Evolutionary conservation across 805 yeast species (phyloP), one percentile per base, ranked within the genome.

Genomic region (Cyberlindnera mississippiensis): DNA sequence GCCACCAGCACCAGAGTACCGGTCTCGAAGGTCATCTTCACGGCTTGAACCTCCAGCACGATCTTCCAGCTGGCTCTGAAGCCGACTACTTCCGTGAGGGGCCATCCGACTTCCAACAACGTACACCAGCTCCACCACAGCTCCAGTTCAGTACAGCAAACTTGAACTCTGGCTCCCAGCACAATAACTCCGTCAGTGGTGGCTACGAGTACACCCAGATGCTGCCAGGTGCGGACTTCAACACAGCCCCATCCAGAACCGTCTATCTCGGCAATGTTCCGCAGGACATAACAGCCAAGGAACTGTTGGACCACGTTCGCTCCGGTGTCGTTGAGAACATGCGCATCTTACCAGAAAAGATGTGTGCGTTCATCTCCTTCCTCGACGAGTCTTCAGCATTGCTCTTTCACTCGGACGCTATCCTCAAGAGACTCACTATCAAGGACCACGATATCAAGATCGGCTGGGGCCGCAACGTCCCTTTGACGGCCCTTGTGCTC

Each of bases 251-350:
- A 29, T 82, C 89, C 16, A 78, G 97, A 61, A 88, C 97, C 0
- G 95, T 91, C 9, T 87, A 88, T 59, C 69, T 91, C 55, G 96
- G 96, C 13, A 88, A 87, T 59, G 75, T 91, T 29, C 96, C 98
- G 1, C 64, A 73, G n/a, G 85, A 82, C 46, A 73, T 89, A 44
- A 78, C 89, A 15, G 79, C 91, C 5, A 80, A 84, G 53, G 96
- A 87, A 56, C 66, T 93, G 37, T 72, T 91, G 56, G 90, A 90
- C 60, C 95, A 88, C 62, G 96, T 90, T 24, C 78, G 96, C 53
- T 82, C 95, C 26, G 98, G 97, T 26, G 80, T 87, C 20, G 78
- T 90, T 41, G 97, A 90, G 66, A 79, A 76, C 41, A 79, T 87
- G 40, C 75, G 78, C 56, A 74, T 90, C 43, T 66, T 89, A n/a